Base-by-base conservation (phyloP, 164 flowering plant genomes). In the Litsea cubeba region DNA sequence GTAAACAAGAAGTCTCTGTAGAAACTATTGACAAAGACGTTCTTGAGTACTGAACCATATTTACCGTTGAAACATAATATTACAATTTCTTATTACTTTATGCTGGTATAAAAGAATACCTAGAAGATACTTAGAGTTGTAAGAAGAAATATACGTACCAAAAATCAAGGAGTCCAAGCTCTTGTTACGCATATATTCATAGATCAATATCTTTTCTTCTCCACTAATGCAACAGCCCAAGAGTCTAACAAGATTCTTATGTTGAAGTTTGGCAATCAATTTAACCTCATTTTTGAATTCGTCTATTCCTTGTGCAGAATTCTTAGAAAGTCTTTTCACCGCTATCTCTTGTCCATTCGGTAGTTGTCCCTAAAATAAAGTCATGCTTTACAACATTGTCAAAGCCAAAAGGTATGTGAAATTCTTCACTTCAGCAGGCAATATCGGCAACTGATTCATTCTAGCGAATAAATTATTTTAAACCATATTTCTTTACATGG, bases 281-380 rank as follows among this genome's bases (percentile, higher is more conserved):
- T 28, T 30, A 8, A 85, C 77, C 65, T 85, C 88, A 58, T 72
- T 86, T 35, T 79, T 79, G 30, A 85, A 81, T 63, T 85, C 86
- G 17, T 71, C 71, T 1, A 76, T 7, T 20, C 88, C 90, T 80
- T 70, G 78, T 1, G 64, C 63, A 20, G 78, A 70, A 8, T 51
- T 57, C 28, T 28, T 71, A 4, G 78, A 71, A 5, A 76, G 74
- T 25, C 70, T 71, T 54, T 71, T 76, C 26, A 76, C 70, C 0
- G 78, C 78, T 28, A 76, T 46, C 32, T 50, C 74, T 17, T 64
- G 54, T 28, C 74, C 74, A 8, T 71, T 35, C 2, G 5, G 12
- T 50, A 76, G 30, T 15, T 12, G 32, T n/a, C 78, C 78, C 74
- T 76, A 54, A 22, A 63, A 17, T 62, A 1, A 11, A 12, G 25